These are phyloP conservation scores for Flaveria bidentis DNA, from an alignment of 129 eudicot genomes.

Conservation along the genomic window DNA sequence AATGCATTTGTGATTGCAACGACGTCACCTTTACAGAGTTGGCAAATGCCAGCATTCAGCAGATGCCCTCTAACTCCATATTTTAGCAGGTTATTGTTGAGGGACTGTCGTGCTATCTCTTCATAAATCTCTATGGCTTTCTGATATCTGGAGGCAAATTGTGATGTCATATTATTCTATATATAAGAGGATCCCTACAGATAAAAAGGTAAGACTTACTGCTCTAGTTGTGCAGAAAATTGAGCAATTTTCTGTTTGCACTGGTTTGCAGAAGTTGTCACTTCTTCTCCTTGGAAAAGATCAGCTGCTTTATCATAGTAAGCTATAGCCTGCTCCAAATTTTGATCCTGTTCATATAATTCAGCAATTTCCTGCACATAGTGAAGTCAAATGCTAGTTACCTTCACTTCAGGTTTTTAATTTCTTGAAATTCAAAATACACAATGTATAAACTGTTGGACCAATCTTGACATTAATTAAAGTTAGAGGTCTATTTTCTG, in stretches of 20 bases:
- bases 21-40: conserved; percentile 52
- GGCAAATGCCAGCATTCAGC: conserved; percentile 59
- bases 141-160: conserved; percentile 33
- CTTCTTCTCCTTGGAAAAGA: conserved; percentile 72
- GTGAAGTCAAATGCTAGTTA: conserved; percentile 9
- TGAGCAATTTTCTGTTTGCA: conserved; percentile 83
- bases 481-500: too few relatives aligned
- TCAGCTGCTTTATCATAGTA: conserved; percentile 72
- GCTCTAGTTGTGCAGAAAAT: conserved; percentile 67
- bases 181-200: background rate
- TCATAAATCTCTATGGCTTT: conserved; percentile 52
- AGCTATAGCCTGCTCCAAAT: conserved; percentile 60
- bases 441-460: too few relatives aligned
- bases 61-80: conserved; percentile 61
- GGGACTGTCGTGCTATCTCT: conserved; percentile 55
- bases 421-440: background rate
- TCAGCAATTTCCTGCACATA: conserved; percentile 79
- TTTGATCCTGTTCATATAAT: conserved; percentile 66
- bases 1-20: conserved; percentile 56
- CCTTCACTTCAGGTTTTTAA: background rate
- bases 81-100: conserved; percentile 49
- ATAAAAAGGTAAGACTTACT: conserved; percentile 39
- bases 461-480: too few relatives aligned
- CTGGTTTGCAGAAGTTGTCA: conserved; percentile 64
- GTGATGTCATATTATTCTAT: conserved; percentile 1